Percentiles rank a stretch among this genome's conserved stretches.
Conservation (phyloP, 1,284 basidiomycete genomes). For the Cutaneotrichosporon cutaneum region DNA sequence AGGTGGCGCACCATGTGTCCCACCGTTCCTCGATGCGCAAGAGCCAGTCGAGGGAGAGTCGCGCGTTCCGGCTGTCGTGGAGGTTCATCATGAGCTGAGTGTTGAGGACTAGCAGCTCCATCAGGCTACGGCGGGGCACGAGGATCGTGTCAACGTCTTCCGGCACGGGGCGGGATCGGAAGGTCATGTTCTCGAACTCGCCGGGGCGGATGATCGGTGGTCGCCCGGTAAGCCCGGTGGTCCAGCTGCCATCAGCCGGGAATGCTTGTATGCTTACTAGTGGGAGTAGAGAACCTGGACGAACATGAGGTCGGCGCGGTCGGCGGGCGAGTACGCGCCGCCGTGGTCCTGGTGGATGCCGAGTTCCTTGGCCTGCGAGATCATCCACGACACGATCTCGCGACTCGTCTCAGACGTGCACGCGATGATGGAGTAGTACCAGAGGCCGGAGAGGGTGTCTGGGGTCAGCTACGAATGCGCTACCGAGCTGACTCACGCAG, state of each 20-base stretch:
- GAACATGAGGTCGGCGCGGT: slow-evolving; percentile 27
- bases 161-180: slow-evolving; percentile 15
- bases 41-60: slow-evolving; percentile 22
- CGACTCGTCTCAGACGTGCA: slow-evolving; percentile 17
- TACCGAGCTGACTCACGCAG: slow-evolving; percentile 16
- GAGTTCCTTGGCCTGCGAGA: slow-evolving; percentile 24
- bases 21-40: slow-evolving; percentile 21
- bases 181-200: slow-evolving; percentile 25
- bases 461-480: slow-evolving; percentile 5
- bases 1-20: slow-evolving; percentile 20
- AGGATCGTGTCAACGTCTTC: slow-evolving; percentile 14
- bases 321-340: slow-evolving; percentile 18
- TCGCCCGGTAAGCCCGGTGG: slow-evolving; percentile 11
- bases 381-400: slow-evolving; percentile 23
- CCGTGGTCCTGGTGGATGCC: slow-evolving; percentile 23
- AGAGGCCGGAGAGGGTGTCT: slow-evolving; percentile 20
- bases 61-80: slow-evolving; percentile 18
- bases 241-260: slow-evolving; percentile 18
- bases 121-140: slow-evolving; percentile 19
- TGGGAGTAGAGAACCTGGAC: slow-evolving; percentile 21
- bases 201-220: slow-evolving; percentile 22
- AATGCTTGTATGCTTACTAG: slow-evolving; percentile 14
- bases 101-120: slow-evolving; percentile 26
- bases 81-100: slow-evolving; percentile 24
- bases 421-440: slow-evolving; percentile 22